Conservation (phyloP, 2,329 filamentous ascomycete genomes). For the Alternaria sp. region DNA sequence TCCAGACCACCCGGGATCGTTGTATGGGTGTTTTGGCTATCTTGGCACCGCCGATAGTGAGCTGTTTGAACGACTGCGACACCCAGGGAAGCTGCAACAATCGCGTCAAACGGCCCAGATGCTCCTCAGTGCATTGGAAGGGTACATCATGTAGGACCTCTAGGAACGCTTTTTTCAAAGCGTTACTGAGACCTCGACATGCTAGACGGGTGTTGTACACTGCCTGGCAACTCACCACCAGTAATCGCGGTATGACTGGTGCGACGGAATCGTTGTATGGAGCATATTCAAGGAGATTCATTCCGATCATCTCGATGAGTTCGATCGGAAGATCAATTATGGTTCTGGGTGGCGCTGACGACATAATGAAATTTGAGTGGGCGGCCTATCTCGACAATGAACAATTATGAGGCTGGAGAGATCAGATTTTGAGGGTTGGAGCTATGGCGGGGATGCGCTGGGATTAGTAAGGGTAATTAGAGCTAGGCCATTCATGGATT, state of each 20-base stretch:
- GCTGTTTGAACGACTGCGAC: not conserved
- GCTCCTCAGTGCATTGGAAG: not conserved
- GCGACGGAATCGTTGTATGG: not conserved
- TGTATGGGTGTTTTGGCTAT: not conserved
- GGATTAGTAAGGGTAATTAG: not conserved
- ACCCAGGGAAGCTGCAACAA: not conserved
- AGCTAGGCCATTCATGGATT: not conserved
- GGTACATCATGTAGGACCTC: not conserved
- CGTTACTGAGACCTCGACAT: not conserved
- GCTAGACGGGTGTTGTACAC: not conserved
- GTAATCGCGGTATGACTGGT: not conserved
- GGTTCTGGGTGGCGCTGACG: not conserved
- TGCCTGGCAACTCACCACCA: not conserved
- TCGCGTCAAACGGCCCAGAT: not conserved
- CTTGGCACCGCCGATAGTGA: not conserved
- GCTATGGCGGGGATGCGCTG: not conserved
- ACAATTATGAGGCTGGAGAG: not conserved
- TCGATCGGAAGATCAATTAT: not conserved
- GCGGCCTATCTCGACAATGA: not conserved
- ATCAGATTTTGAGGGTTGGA: not conserved
- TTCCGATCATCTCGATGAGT: not conserved
- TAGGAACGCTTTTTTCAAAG: not conserved
- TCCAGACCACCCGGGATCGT: not conserved
- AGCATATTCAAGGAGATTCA: not conserved
- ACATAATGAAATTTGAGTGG: rapidly evolving